Evolutionary conservation across 208 protist species (phyloP), one percentile per base, ranked within the genome.

Genomic region (Wallacemonas sp.): DNA sequence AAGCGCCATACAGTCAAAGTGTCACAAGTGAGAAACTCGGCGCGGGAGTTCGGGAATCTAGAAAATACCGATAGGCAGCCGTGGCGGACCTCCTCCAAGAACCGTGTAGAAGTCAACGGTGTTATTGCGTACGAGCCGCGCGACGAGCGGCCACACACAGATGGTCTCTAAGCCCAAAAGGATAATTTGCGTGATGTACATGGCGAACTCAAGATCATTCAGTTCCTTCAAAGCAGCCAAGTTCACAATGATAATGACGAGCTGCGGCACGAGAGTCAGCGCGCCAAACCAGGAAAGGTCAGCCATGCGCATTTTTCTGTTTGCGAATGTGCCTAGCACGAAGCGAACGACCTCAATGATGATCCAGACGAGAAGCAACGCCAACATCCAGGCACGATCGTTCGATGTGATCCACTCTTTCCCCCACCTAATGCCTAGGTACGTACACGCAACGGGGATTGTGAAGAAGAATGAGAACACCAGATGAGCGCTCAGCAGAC

Each of bases 81-180:
- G 31, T 12, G 55, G 55, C 6, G 55, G 38, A 12, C 51, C 51
- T 24, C 51, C 51, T 3, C 68, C 70, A 17, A 90, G 70, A 0
- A 63, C 66, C 0, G 91, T 77, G 68, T 87, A 93, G 55, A 83
- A 92, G 64, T 95, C 78, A 54, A 95, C 66, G 21, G 79, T 77
- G 62, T 90, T 92, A 55, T 88, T 77, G 11, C 76, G 56, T 17
- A 79, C 77, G 0, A 93, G 45, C 11, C 72, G 79, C 19, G 75
- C 66, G 2, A 71, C 70, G 0, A 90, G 19, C 19, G 70, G 44
- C 51, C 51, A 58, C 0, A 58, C 51, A 39, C 15, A 58, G 4
- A 58, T n/a, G 3, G 27, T 59, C 70, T 95, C 86, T 6, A 70
- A 17, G 1, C 47, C 36, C 17, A 91, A 56, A 2, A 95, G 42